A percentile compares a stretch with the other conserved stretches of the same genome.
Conservation (phyloP, 1,139 yeast species). For the Saccharomyces hybrid region DNA sequence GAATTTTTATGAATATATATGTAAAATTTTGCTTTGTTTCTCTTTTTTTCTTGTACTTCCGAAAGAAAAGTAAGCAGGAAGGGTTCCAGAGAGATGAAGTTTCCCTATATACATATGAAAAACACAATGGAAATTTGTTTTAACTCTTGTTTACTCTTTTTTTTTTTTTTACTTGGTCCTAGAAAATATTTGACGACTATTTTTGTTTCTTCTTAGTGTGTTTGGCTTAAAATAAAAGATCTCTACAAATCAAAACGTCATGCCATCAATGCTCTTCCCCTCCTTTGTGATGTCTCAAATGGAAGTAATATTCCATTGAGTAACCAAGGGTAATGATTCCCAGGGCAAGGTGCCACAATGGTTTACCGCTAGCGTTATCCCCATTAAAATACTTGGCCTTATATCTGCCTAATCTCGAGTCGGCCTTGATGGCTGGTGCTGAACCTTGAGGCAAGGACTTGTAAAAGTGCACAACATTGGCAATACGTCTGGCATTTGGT, state of each 20-base stretch:
- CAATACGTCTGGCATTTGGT: conserved; percentile 96
- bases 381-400: conserved; percentile 74
- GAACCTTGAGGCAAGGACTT: conserved; percentile 93
- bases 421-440: conserved; percentile 66
- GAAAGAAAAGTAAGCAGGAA: background rate
- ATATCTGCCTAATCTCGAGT: conserved; percentile 53
- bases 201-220: background rate
- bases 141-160: background rate
- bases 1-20: background rate
- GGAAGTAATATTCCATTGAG: conserved; percentile 91
- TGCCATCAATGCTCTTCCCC: conserved; percentile 22
- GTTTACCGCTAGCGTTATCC: conserved; percentile 73
- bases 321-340: conserved; percentile 73
- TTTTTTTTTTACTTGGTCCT: background rate
- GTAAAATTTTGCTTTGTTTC: background rate
- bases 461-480: conserved; percentile 91
- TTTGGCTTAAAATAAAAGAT: background rate
- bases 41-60: background rate
- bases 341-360: conserved; percentile 70
- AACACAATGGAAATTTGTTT: background rate
- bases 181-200: no score
- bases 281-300: conserved; percentile 53
- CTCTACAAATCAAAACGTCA: background rate
- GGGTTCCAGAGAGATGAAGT: background rate
- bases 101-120: background rate